These are phyloP conservation scores for Cyclotella atomus DNA, from an alignment of 108 stramenopile genomes.

Conservation along the genomic window DNA sequence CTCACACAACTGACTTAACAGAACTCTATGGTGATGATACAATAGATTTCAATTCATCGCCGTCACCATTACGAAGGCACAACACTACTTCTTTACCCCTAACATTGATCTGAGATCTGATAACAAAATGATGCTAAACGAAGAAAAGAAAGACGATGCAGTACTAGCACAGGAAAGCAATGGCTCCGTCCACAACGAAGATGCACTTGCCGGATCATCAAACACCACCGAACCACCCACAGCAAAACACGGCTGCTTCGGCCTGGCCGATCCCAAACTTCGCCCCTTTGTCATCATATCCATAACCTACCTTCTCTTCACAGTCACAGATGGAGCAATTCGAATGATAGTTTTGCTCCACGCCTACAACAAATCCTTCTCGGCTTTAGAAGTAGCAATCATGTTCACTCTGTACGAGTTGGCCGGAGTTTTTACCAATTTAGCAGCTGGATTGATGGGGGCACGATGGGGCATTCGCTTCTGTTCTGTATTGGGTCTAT, in stretches of 20 bases:
- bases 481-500: slow-evolving; percentile 78
- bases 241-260: not conserved
- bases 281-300: slow-evolving; percentile 91
- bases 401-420: slow-evolving; percentile 96
- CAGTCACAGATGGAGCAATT: slow-evolving; percentile 95
- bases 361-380: slow-evolving; percentile 91
- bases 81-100: too few relatives aligned
- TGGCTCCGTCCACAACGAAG: not conserved
- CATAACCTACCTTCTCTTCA: slow-evolving; percentile 90
- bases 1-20: too few relatives aligned
- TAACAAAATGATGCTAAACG: not conserved
- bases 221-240: not conserved
- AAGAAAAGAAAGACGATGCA: not conserved
- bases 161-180: not conserved
- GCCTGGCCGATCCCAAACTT: slow-evolving; percentile 46
- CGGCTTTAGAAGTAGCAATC: slow-evolving; percentile 89
- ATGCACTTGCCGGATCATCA: not conserved
- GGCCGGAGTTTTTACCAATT: slow-evolving; percentile 93
- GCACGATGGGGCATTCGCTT: slow-evolving; percentile 88
- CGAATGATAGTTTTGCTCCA: slow-evolving; percentile 93
- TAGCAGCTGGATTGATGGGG: slow-evolving; percentile 90
- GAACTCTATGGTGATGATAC: too few relatives aligned
- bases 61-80: too few relatives aligned
- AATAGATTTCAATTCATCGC: too few relatives aligned
- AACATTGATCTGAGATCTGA: too few relatives aligned